Conservation (phyloP, 2,329 filamentous ascomycete genomes). For the Pseudogymnoascus sp. region DNA sequence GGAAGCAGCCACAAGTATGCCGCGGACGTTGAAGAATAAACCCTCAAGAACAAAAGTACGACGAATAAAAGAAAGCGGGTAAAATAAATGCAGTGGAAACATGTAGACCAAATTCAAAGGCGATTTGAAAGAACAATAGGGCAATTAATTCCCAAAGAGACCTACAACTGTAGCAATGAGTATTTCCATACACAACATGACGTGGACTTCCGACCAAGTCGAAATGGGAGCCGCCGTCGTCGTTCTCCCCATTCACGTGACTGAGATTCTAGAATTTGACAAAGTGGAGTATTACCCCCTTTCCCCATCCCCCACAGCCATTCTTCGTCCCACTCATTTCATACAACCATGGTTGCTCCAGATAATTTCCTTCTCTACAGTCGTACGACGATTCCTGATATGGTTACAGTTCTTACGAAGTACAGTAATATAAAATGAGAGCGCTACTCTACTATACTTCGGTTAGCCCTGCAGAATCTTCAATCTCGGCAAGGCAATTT, state of each 20-base stretch:
- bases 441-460: neutral
- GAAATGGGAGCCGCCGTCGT: neutral
- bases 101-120: neutral
- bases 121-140: neutral
- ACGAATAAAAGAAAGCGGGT: neutral
- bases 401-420: neutral
- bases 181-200: neutral
- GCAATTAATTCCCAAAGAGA: neutral
- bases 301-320: slow-evolving; percentile 4
- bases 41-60: neutral
- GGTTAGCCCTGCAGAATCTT: neutral
- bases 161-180: neutral
- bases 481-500: neutral
- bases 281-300: neutral
- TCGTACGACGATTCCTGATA: neutral
- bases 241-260: neutral
- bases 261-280: neutral
- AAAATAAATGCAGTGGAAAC: neutral
- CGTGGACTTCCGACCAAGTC: neutral
- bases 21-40: neutral
- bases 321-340: slow-evolving; percentile 2
- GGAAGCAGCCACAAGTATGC: neutral
- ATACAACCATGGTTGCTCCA: neutral
- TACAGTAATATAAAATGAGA: neutral
- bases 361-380: neutral